Evolutionary conservation across 129 eudicot species (phyloP), one percentile per base, ranked within the genome.

Genomic region (Flaveria bidentis): DNA sequence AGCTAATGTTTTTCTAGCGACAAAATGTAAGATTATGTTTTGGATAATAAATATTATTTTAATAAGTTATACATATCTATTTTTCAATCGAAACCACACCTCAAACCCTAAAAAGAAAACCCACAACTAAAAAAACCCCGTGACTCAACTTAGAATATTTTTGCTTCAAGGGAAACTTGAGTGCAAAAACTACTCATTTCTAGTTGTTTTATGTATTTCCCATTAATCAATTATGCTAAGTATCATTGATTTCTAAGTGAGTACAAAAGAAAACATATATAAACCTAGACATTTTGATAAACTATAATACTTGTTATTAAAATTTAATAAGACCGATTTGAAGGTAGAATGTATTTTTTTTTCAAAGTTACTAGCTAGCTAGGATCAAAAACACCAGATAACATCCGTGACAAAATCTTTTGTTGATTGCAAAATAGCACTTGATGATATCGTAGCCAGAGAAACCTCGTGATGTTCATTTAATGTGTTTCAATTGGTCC

Each of bases 391-490:
- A 55, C 61, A 55, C 25, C 9, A 55, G 26, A 55, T 55, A 8
- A 18, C 3, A 25, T 22, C 17, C 15, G n/a, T 42, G 45, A 76
- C 65, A 58, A 70, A 78, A 25, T 17, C 28, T 61, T 23, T 71
- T 58, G 78, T 63, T 79, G 68, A 72, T 79, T 63, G 53, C 83
- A 64, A 72, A 72, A 63, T 5, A 50, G n/a, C 5, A 30, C 20
- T 79, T 51, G 46, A 62, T 28, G 72, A 41, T 49, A 58, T 72
- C 69, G 46, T 49, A 61, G 77, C 64, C 74, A 77, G 68, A 85
- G n/a, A n/a, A 77, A 72, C 85, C 87, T 82, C 73, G 85, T 80
- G 87, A 80, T 51, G 30, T 72, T 25, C 81, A 80, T 76, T 82
- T 57, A 82, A 3, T 76, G 60, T 10, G 23, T 36, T 10, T 36